Conservation (phyloP, 805 yeast genomes). For the Starmerella ratchasimensis region DNA sequence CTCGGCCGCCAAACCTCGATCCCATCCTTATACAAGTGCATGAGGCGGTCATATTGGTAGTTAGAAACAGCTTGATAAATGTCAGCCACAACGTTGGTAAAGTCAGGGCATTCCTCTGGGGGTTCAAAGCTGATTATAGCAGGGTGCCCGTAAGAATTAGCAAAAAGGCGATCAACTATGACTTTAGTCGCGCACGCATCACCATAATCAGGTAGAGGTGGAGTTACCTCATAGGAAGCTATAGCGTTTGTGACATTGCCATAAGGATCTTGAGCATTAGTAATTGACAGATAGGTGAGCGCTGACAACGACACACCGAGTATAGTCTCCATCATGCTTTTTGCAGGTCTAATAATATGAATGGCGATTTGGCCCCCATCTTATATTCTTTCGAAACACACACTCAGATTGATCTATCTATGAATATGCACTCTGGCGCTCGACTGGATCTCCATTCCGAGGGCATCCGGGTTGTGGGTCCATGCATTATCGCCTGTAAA, state of each 20-base stretch:
- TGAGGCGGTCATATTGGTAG: conserved; percentile 30
- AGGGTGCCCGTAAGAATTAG: conserved; percentile 26
- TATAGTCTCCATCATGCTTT: no score
- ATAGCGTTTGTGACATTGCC: conserved; percentile 2
- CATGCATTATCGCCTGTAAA: no score
- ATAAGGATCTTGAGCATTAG: conserved; percentile 1
- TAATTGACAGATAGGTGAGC: neutral
- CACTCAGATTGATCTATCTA: no score
- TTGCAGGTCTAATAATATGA: no score
- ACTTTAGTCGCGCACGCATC: conserved; percentile 5
- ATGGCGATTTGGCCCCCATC: no score
- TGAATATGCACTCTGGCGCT: no score
- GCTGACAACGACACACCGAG: neutral
- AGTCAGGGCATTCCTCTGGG: conserved; percentile 22
- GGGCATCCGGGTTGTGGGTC: no score
- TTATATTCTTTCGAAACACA: no score
- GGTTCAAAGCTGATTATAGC: conserved; percentile 23
- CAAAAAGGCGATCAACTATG: conserved; percentile 23
- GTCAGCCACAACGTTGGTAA: conserved; percentile 25
- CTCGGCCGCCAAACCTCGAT: conserved; percentile 63
- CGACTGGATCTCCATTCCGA: no score
- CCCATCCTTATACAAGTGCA: conserved; percentile 38
- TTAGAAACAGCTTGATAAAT: conserved; percentile 24
- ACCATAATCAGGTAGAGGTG: conserved; percentile 13
- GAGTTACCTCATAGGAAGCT: conserved; percentile 10